Conservation (phyloP, 208 protist genomes). For the Acanthamoeba culbertsoni region DNA sequence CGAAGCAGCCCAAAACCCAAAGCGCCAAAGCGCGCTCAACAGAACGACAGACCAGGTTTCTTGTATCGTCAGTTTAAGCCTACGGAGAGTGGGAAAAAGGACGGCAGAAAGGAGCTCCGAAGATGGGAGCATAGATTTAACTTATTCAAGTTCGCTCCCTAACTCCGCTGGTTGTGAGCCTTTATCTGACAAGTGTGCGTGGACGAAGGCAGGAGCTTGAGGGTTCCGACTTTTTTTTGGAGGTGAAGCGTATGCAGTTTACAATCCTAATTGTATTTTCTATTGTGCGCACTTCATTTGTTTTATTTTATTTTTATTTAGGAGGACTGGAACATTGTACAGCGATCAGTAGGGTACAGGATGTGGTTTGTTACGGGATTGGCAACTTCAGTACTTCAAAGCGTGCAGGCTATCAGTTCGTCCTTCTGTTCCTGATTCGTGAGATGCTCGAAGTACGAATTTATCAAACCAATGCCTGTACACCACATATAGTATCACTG, state of each 20-base stretch:
- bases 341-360: not conserved
- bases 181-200: too few relatives aligned
- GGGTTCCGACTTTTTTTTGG: not conserved
- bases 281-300: not conserved
- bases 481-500: too few relatives aligned
- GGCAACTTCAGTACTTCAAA: not conserved
- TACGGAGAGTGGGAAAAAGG: too few relatives aligned
- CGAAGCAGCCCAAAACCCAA: too few relatives aligned
- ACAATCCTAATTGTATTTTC: not conserved
- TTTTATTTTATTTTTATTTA: not conserved
- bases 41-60: too few relatives aligned
- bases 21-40: too few relatives aligned
- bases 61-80: too few relatives aligned
- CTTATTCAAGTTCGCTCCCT: too few relatives aligned
- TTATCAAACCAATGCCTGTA: not conserved
- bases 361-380: conserved; percentile 18
- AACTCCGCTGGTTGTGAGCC: too few relatives aligned
- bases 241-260: not conserved
- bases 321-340: not conserved
- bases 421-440: not conserved
- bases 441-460: not conserved
- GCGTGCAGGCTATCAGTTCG: conserved; percentile 17
- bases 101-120: too few relatives aligned
- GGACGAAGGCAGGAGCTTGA: not conserved
- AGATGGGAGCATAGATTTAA: too few relatives aligned